Evolutionary conservation across 306 rosid species (phyloP), one percentile per base, ranked within the genome.

Genomic region (Prunus mongolica): DNA sequence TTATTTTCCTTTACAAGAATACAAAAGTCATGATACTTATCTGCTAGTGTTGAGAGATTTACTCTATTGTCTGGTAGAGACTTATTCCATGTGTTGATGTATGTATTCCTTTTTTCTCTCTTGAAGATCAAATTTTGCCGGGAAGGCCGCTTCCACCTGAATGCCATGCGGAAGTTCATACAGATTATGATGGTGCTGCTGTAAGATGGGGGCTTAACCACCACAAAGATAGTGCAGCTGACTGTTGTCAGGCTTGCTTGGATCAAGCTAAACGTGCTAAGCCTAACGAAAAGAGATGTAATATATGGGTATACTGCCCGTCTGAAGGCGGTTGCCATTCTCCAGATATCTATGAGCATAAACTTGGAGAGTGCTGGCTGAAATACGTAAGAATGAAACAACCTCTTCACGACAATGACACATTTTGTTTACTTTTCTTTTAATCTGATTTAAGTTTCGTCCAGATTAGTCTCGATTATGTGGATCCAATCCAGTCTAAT

Each of bases 201-300:
- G 97, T 95, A 65, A 89, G 82, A 90, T 95, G 97, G 98, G 98
- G 98, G 74, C 98, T 95, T 71, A 92, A 88, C 47, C 88, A 88
- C 81, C 98, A 88, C 84, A 92, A 84, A 88, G 96, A 95, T 65
- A 95, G 97, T 80, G 97, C 98, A 75, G 96, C 97, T 41, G 97
- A 95, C 84, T 95, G 98, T 75, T 95, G 97, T 71, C 96, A 90
- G 76, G 93, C 98, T 80, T 95, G 98, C 89, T 76, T 95, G 80
- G 93, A 90, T 80, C 97, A 92, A 2, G 97, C 97, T 5, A 85
- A 54, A 80, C 76, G 19, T 24, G 97, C 96, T 45, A 92, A 80
- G 79, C 88, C 91, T 50, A 87, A 89, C 12, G 95, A 87, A 51
- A 83, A 75, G 82, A 92, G 85, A 89, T 92, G 98, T 83, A 95